A percentile compares a stretch with the other conserved stretches of the same genome.
Evolutionary conservation across 2,329 filamentous ascomycete genomes (phyloP).

Genomic region (Aaosphaeria pasadenensis): DNA sequence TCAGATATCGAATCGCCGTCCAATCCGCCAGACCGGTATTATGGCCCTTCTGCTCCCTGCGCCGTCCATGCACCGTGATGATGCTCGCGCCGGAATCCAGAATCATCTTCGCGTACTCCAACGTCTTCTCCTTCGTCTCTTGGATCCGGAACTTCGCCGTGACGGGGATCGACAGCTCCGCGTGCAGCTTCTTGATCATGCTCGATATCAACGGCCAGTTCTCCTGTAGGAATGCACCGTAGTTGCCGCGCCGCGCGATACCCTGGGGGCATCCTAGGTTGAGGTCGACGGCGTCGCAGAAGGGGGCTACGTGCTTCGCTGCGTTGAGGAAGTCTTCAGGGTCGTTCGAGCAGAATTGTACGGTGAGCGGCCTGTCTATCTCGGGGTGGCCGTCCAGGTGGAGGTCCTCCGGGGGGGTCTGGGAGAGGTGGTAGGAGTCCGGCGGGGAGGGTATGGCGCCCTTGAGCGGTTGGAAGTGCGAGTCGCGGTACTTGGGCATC

Average conservation of each 20-base stretch:
- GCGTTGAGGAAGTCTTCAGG: conserved; percentile 76
- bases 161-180: conserved; percentile 74
- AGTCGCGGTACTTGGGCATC: conserved; percentile 69
- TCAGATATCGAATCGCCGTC: conserved; percentile 75
- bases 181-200: conserved; percentile 82
- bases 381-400: conserved; percentile 79
- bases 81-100: conserved; percentile 87
- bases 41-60: conserved; percentile 91
- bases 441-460: conserved; percentile 30
- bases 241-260: conserved; percentile 85
- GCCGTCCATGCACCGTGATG: conserved; percentile 85
- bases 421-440: conserved; percentile 32
- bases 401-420: conserved; percentile 21
- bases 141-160: conserved; percentile 93
- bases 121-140: conserved; percentile 79
- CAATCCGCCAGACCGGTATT: conserved; percentile 92
- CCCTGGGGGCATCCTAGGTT: conserved; percentile 96
- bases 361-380: conserved; percentile 84
- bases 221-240: conserved; percentile 93
- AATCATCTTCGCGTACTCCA: conserved; percentile 86
- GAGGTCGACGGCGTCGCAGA: conserved; percentile 92
- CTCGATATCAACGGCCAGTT: conserved; percentile 78
- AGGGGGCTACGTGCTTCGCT: conserved; percentile 73
- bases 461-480: conserved; percentile 72
- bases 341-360: conserved; percentile 94